phyloP scores from a whole-genome alignment of 768 basidiomycete genomes.

The Arthromyces matolae region DNA sequence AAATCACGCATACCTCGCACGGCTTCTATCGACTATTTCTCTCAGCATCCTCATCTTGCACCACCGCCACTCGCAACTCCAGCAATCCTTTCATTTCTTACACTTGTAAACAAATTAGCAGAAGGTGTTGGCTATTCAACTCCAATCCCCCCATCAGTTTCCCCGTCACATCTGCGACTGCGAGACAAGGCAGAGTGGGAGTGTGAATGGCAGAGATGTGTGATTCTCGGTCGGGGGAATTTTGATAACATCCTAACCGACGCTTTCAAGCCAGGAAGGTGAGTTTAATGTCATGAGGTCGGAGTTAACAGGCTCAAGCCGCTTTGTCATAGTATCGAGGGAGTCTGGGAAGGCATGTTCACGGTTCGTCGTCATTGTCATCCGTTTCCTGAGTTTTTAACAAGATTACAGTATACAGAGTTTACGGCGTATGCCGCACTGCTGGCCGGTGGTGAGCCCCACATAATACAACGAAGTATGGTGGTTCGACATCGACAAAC shows the following conservation, averaged over 20 bases:
- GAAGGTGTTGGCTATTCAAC: slow-evolving; percentile 26
- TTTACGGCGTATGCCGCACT: slow-evolving; percentile 82
- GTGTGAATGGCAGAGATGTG: slow-evolving; percentile 63
- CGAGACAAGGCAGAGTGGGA: slow-evolving; percentile 57
- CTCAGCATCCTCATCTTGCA: slow-evolving; percentile 39
- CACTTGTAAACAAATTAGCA: slow-evolving; percentile 41
- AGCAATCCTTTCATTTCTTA: slow-evolving; percentile 69
- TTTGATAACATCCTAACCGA: slow-evolving; percentile 33
- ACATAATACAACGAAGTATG: slow-evolving; percentile 64
- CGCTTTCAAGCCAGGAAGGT: slow-evolving; percentile 61
- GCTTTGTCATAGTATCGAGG: slow-evolving; percentile 49
- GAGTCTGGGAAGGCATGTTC: slow-evolving; percentile 79
- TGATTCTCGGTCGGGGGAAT: slow-evolving; percentile 31
- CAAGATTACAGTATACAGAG: slow-evolving; percentile 61
- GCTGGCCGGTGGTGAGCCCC: slow-evolving; percentile 63
- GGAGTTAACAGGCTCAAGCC: slow-evolving; percentile 4
- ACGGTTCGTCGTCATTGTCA: slow-evolving; percentile 44
- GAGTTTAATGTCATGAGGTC: slow-evolving; percentile 3
- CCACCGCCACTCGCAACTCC: slow-evolving; percentile 65
- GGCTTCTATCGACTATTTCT: slow-evolving; percentile 39
- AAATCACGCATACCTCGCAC: slow-evolving; percentile 18
- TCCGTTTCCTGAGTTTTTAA: neutral
- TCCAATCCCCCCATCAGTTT: slow-evolving; percentile 31
- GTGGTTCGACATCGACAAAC: slow-evolving; percentile 86
- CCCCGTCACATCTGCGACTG: slow-evolving; percentile 21